Base-by-base conservation (phyloP, 805 yeast species). In the Saccharomycopsis synnaedendra region DNA sequence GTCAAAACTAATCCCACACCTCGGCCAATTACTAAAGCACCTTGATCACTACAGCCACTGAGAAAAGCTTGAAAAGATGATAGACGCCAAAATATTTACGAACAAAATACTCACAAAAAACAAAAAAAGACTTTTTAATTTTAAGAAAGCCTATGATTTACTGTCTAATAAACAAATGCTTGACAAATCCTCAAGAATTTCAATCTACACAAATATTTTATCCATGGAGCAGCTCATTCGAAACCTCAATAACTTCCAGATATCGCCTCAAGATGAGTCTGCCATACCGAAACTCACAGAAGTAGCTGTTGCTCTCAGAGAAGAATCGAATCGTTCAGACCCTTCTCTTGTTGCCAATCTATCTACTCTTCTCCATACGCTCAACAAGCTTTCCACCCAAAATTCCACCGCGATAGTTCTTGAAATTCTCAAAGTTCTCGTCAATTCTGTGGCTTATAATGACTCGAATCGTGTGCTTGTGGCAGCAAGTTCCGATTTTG, bases 401-500 rank as follows among this genome's bases (percentile, higher is more conserved):
- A 39, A 9, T n/a, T n/a, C 41, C 19, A n/a, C 27, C 30, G 4
- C 6, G 7, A 6, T 11, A 19, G 11, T 42, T 8, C 37, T 47
- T 32, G 49, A 48, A 27, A 42, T 51, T 27, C 35, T 48, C 7
- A 42, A 49, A 10, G 54, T 51, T 39, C 29, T 51, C 4, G 42
- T 51, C 3, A 51, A 51, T 30, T 46, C 39, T 27, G 47, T 48
- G 6, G 54, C 52, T 5, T 38, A 51, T 30, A 48, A 45, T 43
- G 44, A 45, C 38, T 27, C 33, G 4, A 51, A 51, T 40, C 31
- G 54, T 35, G 32, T 45, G n/a, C n/a, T 37, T 31, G 42, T 50
- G 30, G 11, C 35, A 27, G 10, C 32, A 7, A 38, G 31, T 5
- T 9, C 11, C 4, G 6, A 1, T 31, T 47, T 43, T 35, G 32